phyloP scores from a whole-genome alignment of 2,329 filamentous ascomycete species.

The Pseudocercospora ulei region DNA sequence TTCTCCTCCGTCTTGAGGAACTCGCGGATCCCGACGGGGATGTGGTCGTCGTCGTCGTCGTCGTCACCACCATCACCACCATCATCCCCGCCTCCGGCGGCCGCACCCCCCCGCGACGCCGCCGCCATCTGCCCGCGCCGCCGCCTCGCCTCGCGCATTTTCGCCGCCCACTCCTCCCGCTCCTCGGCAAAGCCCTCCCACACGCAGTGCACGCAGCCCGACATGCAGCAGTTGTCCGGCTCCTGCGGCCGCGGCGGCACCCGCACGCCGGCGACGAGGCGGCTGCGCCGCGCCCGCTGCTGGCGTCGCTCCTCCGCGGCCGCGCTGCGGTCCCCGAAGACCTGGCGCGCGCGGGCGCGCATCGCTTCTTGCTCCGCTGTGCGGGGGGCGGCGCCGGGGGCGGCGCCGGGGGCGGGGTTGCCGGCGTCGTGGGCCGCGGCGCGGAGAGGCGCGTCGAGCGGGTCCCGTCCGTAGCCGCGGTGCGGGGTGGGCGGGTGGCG shows the following conservation, averaged over 20 bases:
- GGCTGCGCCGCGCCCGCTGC: slow-evolving; percentile 50
- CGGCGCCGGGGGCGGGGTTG: slow-evolving; percentile 24
- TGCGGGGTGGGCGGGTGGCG: slow-evolving; percentile 22
- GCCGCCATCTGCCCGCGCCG: slow-evolving; percentile 43
- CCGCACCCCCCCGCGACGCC: slow-evolving; percentile 40
- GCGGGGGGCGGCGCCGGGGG: slow-evolving; percentile 33
- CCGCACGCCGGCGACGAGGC: slow-evolving; percentile 62
- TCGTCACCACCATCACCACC: slow-evolving; percentile 63
- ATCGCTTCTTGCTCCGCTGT: slow-evolving; percentile 47
- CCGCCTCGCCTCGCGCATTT: slow-evolving; percentile 53
- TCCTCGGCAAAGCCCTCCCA: slow-evolving; percentile 91
- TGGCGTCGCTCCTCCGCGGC: slow-evolving; percentile 61
- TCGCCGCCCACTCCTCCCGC: slow-evolving; percentile 73
- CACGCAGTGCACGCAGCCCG: slow-evolving; percentile 92
- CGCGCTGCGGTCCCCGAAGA: slow-evolving; percentile 72
- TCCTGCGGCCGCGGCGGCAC: slow-evolving; percentile 79
- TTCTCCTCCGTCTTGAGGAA: slow-evolving; percentile 97
- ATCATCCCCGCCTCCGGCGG: slow-evolving; percentile 34
- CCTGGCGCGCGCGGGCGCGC: slow-evolving; percentile 52
- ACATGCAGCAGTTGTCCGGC: slow-evolving; percentile 99
- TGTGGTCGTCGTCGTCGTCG: slow-evolving; percentile 65
- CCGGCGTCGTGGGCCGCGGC: slow-evolving; percentile 15
- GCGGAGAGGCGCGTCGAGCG: slow-evolving; percentile 24
- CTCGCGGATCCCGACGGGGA: slow-evolving; percentile 86
- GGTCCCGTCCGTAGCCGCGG: slow-evolving; percentile 27